Percentiles rank a stretch among this genome's conserved stretches.
Conservation (phyloP, 495 filamentous ascomycete species). For the Aspergillus incahuasiensis region DNA sequence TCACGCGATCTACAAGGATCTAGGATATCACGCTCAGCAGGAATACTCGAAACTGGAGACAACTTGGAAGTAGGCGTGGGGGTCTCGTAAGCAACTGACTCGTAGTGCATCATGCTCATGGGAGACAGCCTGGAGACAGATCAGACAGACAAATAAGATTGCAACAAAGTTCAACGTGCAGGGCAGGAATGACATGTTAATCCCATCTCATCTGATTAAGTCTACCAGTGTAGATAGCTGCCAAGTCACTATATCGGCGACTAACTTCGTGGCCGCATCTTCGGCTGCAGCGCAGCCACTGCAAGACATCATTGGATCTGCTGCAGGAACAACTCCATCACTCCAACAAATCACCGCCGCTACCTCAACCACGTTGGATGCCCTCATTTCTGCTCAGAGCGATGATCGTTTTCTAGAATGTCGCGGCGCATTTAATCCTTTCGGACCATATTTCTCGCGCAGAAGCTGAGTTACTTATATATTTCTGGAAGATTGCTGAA, state of each 20-base stretch:
- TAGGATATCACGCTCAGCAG: slow-evolving; percentile 44
- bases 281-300: background rate
- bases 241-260: background rate
- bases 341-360: background rate
- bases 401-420: background rate
- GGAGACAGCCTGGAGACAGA: too few species aligned
- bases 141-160: slow-evolving; percentile 4
- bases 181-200: background rate
- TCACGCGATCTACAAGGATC: slow-evolving; percentile 49
- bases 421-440: background rate
- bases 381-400: background rate
- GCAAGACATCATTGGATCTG: slow-evolving; percentile 4
- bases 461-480: background rate
- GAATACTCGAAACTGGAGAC: slow-evolving; percentile 48
- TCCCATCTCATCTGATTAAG: background rate
- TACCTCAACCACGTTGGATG: slow-evolving; percentile 5
- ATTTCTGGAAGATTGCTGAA: background rate
- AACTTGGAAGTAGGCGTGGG: slow-evolving; percentile 37
- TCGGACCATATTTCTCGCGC: background rate
- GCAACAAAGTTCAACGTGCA: background rate
- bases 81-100: background rate
- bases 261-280: slow-evolving; percentile 4
- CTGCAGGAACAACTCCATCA: background rate
- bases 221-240: background rate
- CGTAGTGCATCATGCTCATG: background rate